Evolutionary conservation across 768 basidiomycete species (phyloP).

Genomic region (Mycena leptocephala): DNA sequence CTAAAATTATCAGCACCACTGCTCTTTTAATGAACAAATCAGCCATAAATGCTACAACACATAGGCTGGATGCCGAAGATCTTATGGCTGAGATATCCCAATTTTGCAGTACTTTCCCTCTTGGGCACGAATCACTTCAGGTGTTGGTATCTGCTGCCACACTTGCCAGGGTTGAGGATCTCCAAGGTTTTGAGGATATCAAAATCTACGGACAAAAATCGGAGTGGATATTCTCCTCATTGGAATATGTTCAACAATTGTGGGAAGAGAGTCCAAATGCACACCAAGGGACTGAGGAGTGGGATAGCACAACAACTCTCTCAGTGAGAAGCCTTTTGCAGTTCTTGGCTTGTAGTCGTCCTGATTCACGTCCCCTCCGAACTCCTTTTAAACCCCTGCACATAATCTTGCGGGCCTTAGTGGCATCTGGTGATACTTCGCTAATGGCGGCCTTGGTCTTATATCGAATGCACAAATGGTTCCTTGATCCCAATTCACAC

Average conservation of each 20-base stretch:
- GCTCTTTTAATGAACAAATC: background rate
- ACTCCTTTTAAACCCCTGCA: background rate
- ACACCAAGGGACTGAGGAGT: background rate
- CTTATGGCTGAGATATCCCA: background rate
- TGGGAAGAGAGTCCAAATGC: background rate
- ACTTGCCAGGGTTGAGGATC: background rate
- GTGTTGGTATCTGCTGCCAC: background rate
- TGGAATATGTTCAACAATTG: conserved; percentile 2
- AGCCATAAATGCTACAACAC: background rate
- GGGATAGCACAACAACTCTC: background rate
- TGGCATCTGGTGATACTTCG: background rate
- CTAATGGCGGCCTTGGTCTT: background rate
- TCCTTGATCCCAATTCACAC: background rate
- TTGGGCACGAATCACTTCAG: background rate
- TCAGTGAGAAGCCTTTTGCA: background rate
- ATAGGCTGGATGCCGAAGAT: background rate
- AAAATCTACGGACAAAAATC: background rate
- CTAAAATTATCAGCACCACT: background rate
- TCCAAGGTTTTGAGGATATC: too few relatives aligned
- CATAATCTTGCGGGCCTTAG: background rate
- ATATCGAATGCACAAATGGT: background rate
- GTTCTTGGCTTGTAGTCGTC: background rate
- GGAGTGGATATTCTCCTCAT: background rate
- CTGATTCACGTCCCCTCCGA: background rate
- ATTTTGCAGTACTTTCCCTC: background rate